These are phyloP conservation scores for Coffea canephora DNA, from an alignment of 257 asterid species.

Conservation along the genomic window DNA sequence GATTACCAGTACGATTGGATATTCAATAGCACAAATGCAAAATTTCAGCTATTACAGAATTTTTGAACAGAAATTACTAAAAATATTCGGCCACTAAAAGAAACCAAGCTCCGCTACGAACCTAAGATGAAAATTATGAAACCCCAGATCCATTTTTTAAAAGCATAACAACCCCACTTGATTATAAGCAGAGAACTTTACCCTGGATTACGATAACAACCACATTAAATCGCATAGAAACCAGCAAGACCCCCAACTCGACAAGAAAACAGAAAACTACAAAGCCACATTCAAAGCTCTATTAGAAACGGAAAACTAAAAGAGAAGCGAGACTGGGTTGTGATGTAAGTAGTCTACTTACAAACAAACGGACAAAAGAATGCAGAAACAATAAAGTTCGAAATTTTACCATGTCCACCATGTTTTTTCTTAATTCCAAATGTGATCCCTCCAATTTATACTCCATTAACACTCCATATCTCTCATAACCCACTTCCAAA, in stretches of 20 bases:
- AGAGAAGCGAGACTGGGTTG: neutral
- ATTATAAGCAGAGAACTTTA: slow-evolving; percentile 14
- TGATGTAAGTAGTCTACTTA: neutral
- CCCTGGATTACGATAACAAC: slow-evolving; percentile 4
- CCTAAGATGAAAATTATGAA: slow-evolving; percentile 12
- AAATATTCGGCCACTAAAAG: slow-evolving; percentile 8
- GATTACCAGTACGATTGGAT: slow-evolving; percentile 3
- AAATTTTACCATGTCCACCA: slow-evolving; percentile 24
- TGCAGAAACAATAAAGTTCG: slow-evolving; percentile 16
- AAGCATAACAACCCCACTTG: slow-evolving; percentile 15
- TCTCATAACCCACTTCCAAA: slow-evolving; percentile 22
- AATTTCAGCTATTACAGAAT: neutral
- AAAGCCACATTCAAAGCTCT: slow-evolving; percentile 23
- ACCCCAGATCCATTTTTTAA: slow-evolving; percentile 34
- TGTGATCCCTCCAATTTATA: slow-evolving; percentile 38
- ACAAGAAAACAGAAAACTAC: slow-evolving; percentile 3
- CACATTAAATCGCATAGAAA: slow-evolving; percentile 17
- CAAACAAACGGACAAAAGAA: slow-evolving; percentile 23
- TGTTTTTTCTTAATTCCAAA: slow-evolving; percentile 26
- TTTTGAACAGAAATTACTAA: neutral
- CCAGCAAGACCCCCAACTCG: slow-evolving; percentile 15
- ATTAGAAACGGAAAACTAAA: slow-evolving; percentile 20
- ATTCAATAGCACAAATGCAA: neutral
- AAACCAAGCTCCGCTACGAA: slow-evolving; percentile 8
- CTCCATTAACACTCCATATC: slow-evolving; percentile 22